These are phyloP conservation scores for Pythium diclinum DNA, from an alignment of 352 stramenopile genomes.

Conservation along the genomic window DNA sequence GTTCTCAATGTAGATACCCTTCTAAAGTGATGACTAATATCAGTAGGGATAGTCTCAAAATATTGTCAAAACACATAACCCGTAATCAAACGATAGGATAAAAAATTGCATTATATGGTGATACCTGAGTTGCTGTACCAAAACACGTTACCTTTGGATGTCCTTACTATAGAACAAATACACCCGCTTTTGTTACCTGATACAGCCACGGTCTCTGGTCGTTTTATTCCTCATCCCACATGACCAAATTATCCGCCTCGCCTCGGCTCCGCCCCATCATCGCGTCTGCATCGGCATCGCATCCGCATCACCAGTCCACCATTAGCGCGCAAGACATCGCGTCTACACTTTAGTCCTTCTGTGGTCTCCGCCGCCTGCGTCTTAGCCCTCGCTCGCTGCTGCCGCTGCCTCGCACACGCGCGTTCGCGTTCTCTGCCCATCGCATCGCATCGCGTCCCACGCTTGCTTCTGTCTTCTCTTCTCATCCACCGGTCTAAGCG, in stretches of 20 bases:
- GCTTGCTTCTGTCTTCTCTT: too few species aligned
- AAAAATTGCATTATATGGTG: too few species aligned
- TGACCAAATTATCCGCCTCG: conserved; percentile 3
- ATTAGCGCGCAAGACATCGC: background rate
- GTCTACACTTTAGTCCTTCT: background rate
- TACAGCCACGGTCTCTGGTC: background rate
- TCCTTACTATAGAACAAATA: too few species aligned
- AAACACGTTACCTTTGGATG: too few species aligned
- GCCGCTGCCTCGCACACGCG: background rate
- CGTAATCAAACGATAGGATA: too few species aligned
- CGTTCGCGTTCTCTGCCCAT: background rate
- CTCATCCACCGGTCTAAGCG: background rate
- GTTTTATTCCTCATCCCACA: conserved; percentile 1
- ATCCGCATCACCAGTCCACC: background rate
- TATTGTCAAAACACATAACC: too few species aligned
- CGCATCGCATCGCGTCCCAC: background rate
- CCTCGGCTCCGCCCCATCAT: background rate
- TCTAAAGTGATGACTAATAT: background rate
- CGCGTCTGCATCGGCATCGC: background rate
- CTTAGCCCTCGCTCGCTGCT: background rate
- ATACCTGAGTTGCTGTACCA: background rate
- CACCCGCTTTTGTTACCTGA: background rate
- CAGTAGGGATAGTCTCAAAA: too few species aligned
- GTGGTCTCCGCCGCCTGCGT: background rate
- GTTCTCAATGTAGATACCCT: background rate